These are phyloP conservation scores for Claviceps quebecensis DNA, from an alignment of 2,329 filamentous ascomycete genomes.

Conservation along the genomic window DNA sequence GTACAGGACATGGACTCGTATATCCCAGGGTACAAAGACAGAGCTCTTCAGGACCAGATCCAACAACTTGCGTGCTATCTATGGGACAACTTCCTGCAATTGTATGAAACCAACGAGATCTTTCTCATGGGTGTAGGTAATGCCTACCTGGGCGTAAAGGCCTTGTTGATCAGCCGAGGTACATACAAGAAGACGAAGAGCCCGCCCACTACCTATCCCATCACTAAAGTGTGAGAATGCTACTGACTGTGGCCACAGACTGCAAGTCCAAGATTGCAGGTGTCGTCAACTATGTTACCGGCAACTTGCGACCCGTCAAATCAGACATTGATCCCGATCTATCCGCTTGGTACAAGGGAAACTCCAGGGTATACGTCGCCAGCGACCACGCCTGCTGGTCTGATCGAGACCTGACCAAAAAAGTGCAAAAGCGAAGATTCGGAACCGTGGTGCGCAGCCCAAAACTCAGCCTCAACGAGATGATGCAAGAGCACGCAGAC, in stretches of 20 bases:
- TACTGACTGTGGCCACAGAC: slow-evolving; percentile 21
- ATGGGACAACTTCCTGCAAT: slow-evolving; percentile 94
- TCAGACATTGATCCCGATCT: slow-evolving; percentile 63
- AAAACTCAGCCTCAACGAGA: slow-evolving; percentile 33
- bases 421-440: slow-evolving; percentile 46
- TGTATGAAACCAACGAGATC: slow-evolving; percentile 56
- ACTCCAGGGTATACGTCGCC: slow-evolving; percentile 68
- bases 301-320: slow-evolving; percentile 62
- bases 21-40: slow-evolving; percentile 30
- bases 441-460: slow-evolving; percentile 41
- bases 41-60: slow-evolving; percentile 41
- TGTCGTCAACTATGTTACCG: slow-evolving; percentile 70
- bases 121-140: slow-evolving; percentile 84
- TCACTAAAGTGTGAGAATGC: neutral
- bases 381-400: slow-evolving; percentile 63
- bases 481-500: slow-evolving; percentile 40
- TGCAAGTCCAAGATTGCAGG: slow-evolving; percentile 56
- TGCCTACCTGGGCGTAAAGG: slow-evolving; percentile 70
- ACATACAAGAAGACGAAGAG: slow-evolving; percentile 10
- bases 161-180: slow-evolving; percentile 68
- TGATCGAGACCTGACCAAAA: slow-evolving; percentile 43
- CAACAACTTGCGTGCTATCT: slow-evolving; percentile 71
- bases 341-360: slow-evolving; percentile 69
- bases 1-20: slow-evolving; percentile 33
- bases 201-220: neutral